phyloP scores from a whole-genome alignment of 345 rosid genomes.

The Syzygium aqueum region DNA sequence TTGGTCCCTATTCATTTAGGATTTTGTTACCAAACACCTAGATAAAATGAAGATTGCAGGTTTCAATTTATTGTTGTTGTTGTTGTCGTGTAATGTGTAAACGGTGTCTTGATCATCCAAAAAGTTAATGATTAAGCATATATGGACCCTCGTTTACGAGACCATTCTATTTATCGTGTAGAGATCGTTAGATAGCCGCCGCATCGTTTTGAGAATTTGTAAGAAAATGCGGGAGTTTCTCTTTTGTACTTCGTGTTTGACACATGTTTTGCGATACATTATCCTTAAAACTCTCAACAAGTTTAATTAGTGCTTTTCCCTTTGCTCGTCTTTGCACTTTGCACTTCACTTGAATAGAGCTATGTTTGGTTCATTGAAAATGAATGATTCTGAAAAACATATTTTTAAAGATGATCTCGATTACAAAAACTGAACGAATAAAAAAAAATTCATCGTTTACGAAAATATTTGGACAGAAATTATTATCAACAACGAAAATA shows the following conservation, averaged over 20 bases:
- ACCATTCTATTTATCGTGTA: neutral
- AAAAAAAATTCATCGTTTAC: neutral
- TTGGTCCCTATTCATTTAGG: neutral
- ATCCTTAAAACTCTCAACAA: neutral
- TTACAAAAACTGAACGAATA: neutral
- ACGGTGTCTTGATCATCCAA: neutral
- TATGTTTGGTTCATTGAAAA: neutral
- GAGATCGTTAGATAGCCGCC: neutral
- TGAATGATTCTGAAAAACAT: neutral
- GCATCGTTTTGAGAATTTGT: neutral
- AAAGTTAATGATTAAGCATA: neutral
- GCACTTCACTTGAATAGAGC: neutral
- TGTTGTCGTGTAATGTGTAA: neutral
- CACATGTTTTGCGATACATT: neutral
- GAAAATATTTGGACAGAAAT: neutral
- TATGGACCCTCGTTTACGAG: neutral
- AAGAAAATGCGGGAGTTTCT: neutral
- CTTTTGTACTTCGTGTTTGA: neutral
- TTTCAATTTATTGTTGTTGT: neutral
- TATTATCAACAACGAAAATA: too few relatives aligned
- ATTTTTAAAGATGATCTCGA: neutral
- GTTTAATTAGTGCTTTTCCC: neutral
- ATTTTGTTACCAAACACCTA: neutral
- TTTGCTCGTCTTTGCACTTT: neutral
- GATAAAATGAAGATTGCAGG: neutral